Conservation (phyloP, 2,329 filamentous ascomycete genomes). For the Corinectria fuckeliana region DNA sequence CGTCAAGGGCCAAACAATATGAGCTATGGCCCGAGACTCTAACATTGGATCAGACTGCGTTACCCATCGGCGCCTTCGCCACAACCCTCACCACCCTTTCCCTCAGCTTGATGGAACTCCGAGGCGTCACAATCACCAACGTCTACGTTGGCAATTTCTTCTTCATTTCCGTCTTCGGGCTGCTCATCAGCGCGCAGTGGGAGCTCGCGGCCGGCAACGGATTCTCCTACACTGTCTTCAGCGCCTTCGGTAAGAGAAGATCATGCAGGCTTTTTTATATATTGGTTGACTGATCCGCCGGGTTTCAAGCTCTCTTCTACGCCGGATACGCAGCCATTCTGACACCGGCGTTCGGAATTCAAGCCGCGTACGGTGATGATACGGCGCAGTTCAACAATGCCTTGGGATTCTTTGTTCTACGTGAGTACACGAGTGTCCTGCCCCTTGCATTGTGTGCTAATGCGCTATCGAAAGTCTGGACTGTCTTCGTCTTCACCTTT, state of each 20-base stretch:
- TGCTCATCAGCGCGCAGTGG: slow-evolving; percentile 41
- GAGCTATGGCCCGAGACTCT: not conserved
- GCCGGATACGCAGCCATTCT: slow-evolving; percentile 38
- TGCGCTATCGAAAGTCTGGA: not conserved
- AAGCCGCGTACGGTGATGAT: slow-evolving; percentile 35
- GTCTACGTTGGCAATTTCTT: slow-evolving; percentile 39
- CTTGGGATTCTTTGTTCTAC: slow-evolving; percentile 37
- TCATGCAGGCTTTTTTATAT: fast-evolving
- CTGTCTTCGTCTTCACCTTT: not conserved
- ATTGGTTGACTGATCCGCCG: not conserved
- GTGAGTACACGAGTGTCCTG: slow-evolving; percentile 28
- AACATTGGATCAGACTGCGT: slow-evolving; percentile 19
- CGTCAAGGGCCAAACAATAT: not conserved
- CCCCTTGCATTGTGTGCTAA: not conserved
- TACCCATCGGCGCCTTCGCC: slow-evolving; percentile 41
- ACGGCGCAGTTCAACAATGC: slow-evolving; percentile 39
- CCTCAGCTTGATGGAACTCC: slow-evolving; percentile 39
- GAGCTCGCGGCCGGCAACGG: slow-evolving; percentile 37
- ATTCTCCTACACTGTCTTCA: slow-evolving; percentile 39
- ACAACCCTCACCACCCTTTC: slow-evolving; percentile 38
- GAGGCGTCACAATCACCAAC: slow-evolving; percentile 36
- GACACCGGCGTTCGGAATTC: slow-evolving; percentile 33
- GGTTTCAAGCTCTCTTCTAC: slow-evolving; percentile 33
- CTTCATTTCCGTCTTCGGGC: slow-evolving; percentile 38
- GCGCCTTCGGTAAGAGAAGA: slow-evolving; percentile 33